Conservation (phyloP, 352 stramenopile species). For the Pythium oligandrum region DNA sequence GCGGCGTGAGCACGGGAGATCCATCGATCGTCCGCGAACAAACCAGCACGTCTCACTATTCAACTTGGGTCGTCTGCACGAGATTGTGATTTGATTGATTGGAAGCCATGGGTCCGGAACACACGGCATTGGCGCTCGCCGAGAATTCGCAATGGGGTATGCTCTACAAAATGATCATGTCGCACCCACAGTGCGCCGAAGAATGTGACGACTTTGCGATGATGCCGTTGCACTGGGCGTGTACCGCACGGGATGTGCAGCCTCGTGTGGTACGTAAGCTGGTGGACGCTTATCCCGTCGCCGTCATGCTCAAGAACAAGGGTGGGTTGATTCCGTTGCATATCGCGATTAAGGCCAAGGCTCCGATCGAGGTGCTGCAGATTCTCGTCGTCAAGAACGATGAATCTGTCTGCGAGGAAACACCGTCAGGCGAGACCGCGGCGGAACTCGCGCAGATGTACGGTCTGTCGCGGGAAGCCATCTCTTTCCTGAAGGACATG, state of each 20-base stretch:
- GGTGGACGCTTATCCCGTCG: conserved; percentile 47
- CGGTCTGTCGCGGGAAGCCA: conserved; percentile 41
- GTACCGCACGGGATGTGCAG: conserved; percentile 65
- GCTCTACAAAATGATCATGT: conserved; percentile 53
- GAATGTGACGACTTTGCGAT: conserved; percentile 85
- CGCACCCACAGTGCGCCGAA: conserved; percentile 45
- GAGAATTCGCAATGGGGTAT: conserved; percentile 66
- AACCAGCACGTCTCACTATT: no score
- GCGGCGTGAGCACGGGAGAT: no score
- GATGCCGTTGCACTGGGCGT: conserved; percentile 83
- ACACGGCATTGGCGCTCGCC: conserved; percentile 63
- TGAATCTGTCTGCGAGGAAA: conserved; percentile 59
- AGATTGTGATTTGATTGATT: no score
- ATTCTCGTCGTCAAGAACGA: conserved; percentile 43
- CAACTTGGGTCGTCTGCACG: no score
- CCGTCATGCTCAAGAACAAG: conserved; percentile 66
- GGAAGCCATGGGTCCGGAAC: neutral
- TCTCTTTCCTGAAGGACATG: conserved; percentile 34
- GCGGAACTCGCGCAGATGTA: conserved; percentile 54
- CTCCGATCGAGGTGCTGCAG: conserved; percentile 57
- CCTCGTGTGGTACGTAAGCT: conserved; percentile 63
- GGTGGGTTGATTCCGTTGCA: conserved; percentile 72
- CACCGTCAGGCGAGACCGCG: conserved; percentile 63
- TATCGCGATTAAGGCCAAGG: conserved; percentile 77
- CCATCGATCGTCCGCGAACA: no score